Percentiles rank a stretch among this genome's conserved stretches.
phyloP scores from a whole-genome alignment of 306 rosid species.

The Prunus davidiana region DNA sequence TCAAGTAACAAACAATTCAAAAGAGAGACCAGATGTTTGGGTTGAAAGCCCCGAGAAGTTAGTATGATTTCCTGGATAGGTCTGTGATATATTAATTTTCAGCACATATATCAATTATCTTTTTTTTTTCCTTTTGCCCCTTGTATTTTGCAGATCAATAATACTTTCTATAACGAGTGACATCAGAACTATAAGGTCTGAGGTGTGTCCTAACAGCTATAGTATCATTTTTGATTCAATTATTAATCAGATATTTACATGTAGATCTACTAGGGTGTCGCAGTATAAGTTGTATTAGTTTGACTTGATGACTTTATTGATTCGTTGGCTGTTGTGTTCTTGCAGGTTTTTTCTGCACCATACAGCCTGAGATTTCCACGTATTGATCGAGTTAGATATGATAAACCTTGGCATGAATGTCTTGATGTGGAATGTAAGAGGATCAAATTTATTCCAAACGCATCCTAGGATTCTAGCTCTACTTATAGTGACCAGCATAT shows the following conservation, averaged over 20 bases:
- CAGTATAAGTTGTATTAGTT: not conserved
- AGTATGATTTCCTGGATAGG: conserved; percentile 22
- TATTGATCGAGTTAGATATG: conserved; percentile 85
- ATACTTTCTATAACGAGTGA: conserved; percentile 82
- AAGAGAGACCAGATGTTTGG: conserved; percentile 98
- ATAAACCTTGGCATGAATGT: conserved; percentile 95
- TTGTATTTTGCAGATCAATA: conserved; percentile 43
- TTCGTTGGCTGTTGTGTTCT: conserved; percentile 22
- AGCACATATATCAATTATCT: not conserved
- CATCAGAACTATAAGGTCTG: conserved; percentile 85
- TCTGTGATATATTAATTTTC: conserved; percentile 2
- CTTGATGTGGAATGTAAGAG: conserved; percentile 88
- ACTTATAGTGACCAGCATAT: not conserved
- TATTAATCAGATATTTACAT: not conserved
- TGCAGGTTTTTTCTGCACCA: conserved; percentile 86
- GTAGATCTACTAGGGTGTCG: conserved; percentile 5
- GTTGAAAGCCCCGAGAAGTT: conserved; percentile 93
- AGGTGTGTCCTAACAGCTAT: conserved; percentile 52
- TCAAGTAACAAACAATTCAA: conserved; percentile 87
- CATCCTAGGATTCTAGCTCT: conserved; percentile 14
- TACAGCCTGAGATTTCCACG: conserved; percentile 95
- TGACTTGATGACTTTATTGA: not conserved
- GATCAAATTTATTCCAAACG: conserved; percentile 3
- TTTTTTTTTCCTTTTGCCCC: not conserved
- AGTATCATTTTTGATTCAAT: conserved; percentile 1